Evolutionary conservation across 2,329 filamentous ascomycete genomes (phyloP), one percentile per base, ranked within the genome.

Genomic region (Xylariomycetidae sp.): DNA sequence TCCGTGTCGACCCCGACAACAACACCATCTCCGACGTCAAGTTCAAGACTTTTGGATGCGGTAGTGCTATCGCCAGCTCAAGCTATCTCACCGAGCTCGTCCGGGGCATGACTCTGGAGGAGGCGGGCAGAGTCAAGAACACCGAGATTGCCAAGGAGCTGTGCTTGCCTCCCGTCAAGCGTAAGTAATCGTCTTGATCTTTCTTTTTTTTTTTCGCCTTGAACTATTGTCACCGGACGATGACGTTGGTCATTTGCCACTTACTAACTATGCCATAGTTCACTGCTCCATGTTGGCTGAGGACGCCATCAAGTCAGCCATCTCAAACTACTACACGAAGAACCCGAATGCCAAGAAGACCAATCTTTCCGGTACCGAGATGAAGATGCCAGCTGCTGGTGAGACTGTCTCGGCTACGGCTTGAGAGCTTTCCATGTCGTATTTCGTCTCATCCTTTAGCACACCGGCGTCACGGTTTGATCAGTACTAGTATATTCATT

Each of bases 91-190:
- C 92, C 7, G 88, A 95, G 65, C 71, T 98, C 40, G 89, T 98
- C 44, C 79, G 88, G 45, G 92, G 92, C 41, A 98, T 97, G 90
- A 94, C 84, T 11, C 66, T 98, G 47, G 92, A 98, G 52, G 88
- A 98, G 61, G 92, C 94, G 20, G 81, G 82, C 34, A 83, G 85
- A 67, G 86, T 98, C 52, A 84, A 88, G 69, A 98, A 98, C 67
- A 95, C 90, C 4, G 89, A 98, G 66, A 98, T 98, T 58, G 92
- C 92, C 23, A 94, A 94, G 72, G 94, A 98, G 67, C 64, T 89
- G 40, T 88, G 84, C 53, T 62, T 86, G 54, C 85, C 85, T 20
- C 85, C 85, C 35, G 84, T 90, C 37, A 87, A 88, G 63, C 58
- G 81, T 84, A 62, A 67, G 77, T 49, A 20, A 26, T 27, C 14